Base-by-base conservation (phyloP, 306 rosid genomes). In the Vicia villosa region DNA sequence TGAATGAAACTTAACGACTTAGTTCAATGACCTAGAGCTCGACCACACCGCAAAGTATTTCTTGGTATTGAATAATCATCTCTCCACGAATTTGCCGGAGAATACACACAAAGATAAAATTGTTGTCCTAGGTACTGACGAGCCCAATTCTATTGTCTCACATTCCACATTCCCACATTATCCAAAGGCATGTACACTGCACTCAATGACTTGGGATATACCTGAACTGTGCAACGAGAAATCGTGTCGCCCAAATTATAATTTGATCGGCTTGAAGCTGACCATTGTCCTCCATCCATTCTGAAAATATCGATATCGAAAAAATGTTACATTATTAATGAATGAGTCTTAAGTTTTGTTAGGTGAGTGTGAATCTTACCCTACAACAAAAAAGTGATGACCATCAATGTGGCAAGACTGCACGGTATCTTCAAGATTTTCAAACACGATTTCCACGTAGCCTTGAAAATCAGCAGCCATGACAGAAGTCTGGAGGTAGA, bases 261-360 rank as follows among this genome's bases (percentile, higher is more conserved):
- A 66, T 57, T 77, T 57, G 63, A 73, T 76, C 93, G 82, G 80
- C 89, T 90, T 28, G 83, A 81, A 54, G 79, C 74, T 41, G 91
- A 58, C 98, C 98, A 92, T 62, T 80, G 85, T 5, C 98, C 98
- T 74, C 98, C 98, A 80, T 92, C 93, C 96, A 92, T 92, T 78
- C 98, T 92, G 79, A 38, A 65, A 63, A 71, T 38, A 59, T 34
- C 16, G 5, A 8, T 58, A 20, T 19, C 17, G 56, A 57, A 70
- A 22, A 59, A 64, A 67, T 32, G 24, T 14, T 15, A 16, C 5
- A 26, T 24, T 26, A 55, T 55, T 12, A 24, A 24, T 26, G 16
- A 11, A 2, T 21, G n/a, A 52, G 2, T 1, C 6, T 34, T 34
- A 7, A 46, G 17, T 46, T 50, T 50, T 50, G 28, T 19, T 50